Conservation (phyloP, 176 grass and related monocot genomes). For the Avena eriantha region DNA sequence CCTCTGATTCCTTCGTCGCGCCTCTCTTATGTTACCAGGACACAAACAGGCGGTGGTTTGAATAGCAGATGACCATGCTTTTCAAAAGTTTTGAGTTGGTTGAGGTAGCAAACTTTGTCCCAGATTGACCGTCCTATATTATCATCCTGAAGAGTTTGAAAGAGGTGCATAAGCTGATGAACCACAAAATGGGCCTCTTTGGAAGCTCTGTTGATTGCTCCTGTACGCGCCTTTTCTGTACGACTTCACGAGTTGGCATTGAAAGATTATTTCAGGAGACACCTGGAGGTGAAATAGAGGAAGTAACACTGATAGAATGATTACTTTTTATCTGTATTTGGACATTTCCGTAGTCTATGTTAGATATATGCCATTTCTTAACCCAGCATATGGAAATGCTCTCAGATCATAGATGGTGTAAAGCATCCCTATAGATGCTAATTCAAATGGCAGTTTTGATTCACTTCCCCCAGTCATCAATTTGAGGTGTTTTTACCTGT, state of each 20-base stretch:
- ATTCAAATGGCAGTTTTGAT: constrained; percentile 26
- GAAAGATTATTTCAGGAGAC: constrained; percentile 5
- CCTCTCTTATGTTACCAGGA: constrained; percentile 74
- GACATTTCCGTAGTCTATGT: not conserved
- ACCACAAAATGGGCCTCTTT: constrained; percentile 12
- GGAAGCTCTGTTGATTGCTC: constrained; percentile 16
- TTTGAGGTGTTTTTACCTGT: not conserved
- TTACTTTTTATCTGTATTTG: constrained; percentile 28
- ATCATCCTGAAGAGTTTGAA: constrained; percentile 19
- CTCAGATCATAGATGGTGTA: constrained; percentile 40
- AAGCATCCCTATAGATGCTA: constrained; percentile 40
- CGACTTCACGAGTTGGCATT: not conserved
- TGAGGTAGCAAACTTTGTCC: constrained; percentile 31
- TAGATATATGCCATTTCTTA: constrained; percentile 36
- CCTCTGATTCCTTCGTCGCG: constrained; percentile 72
- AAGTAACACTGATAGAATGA: constrained; percentile 37
- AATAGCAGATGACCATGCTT: constrained; percentile 65
- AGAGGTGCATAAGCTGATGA: constrained; percentile 34
- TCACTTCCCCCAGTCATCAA: not conserved
- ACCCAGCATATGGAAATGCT: constrained; percentile 25
- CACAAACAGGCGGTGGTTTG: constrained; percentile 60
- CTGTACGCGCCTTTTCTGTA: not conserved
- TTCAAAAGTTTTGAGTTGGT: constrained; percentile 42
- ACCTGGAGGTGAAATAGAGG: constrained; percentile 27
- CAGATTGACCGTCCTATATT: constrained; percentile 19